Evolutionary conservation across 108 stramenopile species (phyloP).

Genomic region (Thalassiosira profunda): DNA sequence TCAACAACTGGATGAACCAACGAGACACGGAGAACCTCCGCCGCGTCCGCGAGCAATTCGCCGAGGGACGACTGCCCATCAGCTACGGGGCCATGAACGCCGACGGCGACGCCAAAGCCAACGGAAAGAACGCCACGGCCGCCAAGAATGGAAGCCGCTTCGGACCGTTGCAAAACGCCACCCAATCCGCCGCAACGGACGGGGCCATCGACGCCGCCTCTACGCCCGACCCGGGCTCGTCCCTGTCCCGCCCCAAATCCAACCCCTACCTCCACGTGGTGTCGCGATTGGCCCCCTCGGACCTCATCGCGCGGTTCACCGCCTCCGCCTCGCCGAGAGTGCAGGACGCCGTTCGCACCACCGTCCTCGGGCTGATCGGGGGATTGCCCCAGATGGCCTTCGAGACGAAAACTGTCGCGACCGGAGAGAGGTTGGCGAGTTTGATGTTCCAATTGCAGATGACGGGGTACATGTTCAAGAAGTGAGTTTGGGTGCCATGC

Average conservation of each 20-base stretch:
- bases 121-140: not conserved
- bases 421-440: constrained; percentile 89
- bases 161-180: not conserved
- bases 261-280: constrained; percentile 88
- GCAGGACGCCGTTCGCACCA: constrained; percentile 92
- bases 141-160: not conserved
- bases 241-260: not conserved
- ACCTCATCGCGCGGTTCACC: constrained; percentile 85
- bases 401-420: constrained; percentile 91
- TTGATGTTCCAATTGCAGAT: constrained; percentile 96
- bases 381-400: constrained; percentile 91
- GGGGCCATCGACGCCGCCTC: constrained; percentile 2
- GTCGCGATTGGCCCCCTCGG: constrained; percentile 73
- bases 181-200: not conserved
- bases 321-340: constrained; percentile 81
- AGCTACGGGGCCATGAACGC: constrained; percentile 39
- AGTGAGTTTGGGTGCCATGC: no score
- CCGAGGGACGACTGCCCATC: constrained; percentile 33
- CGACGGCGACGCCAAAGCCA: not conserved
- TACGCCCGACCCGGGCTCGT: not conserved
- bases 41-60: constrained; percentile 14
- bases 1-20: constrained; percentile 38
- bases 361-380: constrained; percentile 91
- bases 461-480: constrained; percentile 98
- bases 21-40: constrained; percentile 15